Evolutionary conservation across 768 basidiomycete genomes (phyloP).

Genomic region (Auricularia heimuer): DNA sequence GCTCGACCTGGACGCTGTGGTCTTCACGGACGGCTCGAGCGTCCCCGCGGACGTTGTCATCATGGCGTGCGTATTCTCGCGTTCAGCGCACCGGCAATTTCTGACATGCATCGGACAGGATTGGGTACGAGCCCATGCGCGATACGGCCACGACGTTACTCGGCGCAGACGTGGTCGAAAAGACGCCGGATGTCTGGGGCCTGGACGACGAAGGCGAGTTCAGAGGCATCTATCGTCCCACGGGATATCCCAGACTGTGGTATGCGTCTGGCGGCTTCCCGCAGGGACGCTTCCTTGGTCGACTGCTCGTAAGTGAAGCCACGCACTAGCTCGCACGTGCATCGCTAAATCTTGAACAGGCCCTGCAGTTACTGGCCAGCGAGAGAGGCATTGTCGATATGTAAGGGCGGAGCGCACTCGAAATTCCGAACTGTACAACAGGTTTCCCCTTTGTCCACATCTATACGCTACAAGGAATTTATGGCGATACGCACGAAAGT

Average conservation of each 20-base stretch:
- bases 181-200: constrained; percentile 27
- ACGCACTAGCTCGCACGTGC: no score
- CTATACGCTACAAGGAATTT: no score
- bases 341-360: no score
- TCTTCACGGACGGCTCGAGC: constrained; percentile 10
- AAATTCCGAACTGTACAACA: no score
- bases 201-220: constrained; percentile 34
- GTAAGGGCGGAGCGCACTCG: no score
- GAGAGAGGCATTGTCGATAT: no score
- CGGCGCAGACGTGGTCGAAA: constrained; percentile 26
- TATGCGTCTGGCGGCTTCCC: neutral
- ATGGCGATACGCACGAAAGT: no score
- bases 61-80: neutral
- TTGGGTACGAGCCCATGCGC: constrained; percentile 24
- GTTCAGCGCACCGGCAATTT: constrained; percentile 8
- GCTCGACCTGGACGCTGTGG: constrained; percentile 3
- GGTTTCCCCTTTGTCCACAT: no score
- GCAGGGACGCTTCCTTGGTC: neutral
- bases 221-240: constrained; percentile 27
- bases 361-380: no score
- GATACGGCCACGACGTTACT: constrained; percentile 24
- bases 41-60: constrained; percentile 10
- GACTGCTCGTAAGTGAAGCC: neutral
- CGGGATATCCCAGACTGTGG: constrained; percentile 26
- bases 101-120: constrained; percentile 6